Evolutionary conservation across 2,329 filamentous ascomycete genomes (phyloP), one percentile per base, ranked within the genome.

Genomic region (Fusarium foetens): DNA sequence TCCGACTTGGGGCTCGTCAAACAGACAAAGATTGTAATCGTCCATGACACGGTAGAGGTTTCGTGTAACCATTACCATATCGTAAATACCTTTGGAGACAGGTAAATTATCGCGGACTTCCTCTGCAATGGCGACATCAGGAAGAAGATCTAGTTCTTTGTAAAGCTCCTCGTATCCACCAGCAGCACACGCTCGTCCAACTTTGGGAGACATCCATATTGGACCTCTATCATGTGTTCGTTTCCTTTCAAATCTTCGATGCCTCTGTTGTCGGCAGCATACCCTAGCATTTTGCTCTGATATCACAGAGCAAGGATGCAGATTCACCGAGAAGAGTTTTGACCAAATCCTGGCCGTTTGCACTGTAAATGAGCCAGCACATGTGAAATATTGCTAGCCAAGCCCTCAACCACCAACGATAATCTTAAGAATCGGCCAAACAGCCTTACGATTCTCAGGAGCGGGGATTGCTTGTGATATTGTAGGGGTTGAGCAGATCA

Each of bases 121-220:
- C 58, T 84, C 83, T 1, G 82, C 82, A 33, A 84, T 79, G 38
- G 77, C 75, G 10, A 80, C 76, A 36, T 84, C 82, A 3, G 83
- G 82, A 3, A 84, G 73, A 12, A 83, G 60, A 52, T 81, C 68
- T 5, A 84, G 77, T 58, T 83, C 80, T 2, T 67, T 36, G 60
- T 81, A 84, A 4, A 85, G 75, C 12, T 74, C 66, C 10, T 54
- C 60, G 46, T 83, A 83, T 4, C 81, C 81, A 4, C 78, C 83
- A 2, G 78, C 81, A 11, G 83, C 83, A 67, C 83, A 84, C 0
- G 82, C 80, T 6, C 82, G 77, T 10, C 78, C 82, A 21, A 83
- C 78, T 17, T 83, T 27, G 25, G 25, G 6, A 27, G 25, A 27
- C 25, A 27, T 27, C 25, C 25, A 27, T 27, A 27, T 27, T 27